Base-by-base conservation (phyloP, 1,139 yeast species). In the Candida smagusa region DNA sequence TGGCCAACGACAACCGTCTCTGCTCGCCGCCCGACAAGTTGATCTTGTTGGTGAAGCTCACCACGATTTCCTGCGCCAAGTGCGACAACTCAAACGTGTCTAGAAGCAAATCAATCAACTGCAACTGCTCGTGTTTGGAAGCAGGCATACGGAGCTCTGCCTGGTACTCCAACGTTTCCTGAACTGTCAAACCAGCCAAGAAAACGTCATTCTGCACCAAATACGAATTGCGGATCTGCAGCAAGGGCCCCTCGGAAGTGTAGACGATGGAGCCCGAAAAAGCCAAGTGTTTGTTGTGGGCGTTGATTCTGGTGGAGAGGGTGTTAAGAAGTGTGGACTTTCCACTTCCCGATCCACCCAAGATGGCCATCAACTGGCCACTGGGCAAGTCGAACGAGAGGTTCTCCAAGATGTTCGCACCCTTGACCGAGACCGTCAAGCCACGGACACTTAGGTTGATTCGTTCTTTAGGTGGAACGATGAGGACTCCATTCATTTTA, bases 11-110 rank as follows among this genome's bases (percentile, higher is more conserved):
- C 2, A 86, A 70, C 43, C 96, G 61, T 50, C 96, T 61, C 54
- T 83, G 84, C 52, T 88, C 96, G 24, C 96, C 96, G 5, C 96
- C 96, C 2, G 94, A 83, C 21, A 87, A 53, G 86, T 43, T 45
- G 29, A 50, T 47, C 9, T 37, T 41, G 13, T 51, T 40, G 7
- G 45, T 35, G 35, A 56, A 56, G 1, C 55, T 41, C 12, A 42
- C 37, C 16, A 56, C 51, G 6, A 41, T 42, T 27, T 43, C 47
- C 21, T 52, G 26, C 22, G 42, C 39, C 22, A 53, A 46, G 33
- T 46, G 54, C n/a, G 41, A 34, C 16, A 56, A 39, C 28, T 53
- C 58, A 34, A 56, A 43, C 13, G 50, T 48, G 25, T 42, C 46
- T 16, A 56, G 42, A 11, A 56, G 40, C 12, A 47, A 40, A n/a